phyloP scores from a whole-genome alignment of 2,329 filamentous ascomycete genomes.

The Hypoxylon rubiginosum region DNA sequence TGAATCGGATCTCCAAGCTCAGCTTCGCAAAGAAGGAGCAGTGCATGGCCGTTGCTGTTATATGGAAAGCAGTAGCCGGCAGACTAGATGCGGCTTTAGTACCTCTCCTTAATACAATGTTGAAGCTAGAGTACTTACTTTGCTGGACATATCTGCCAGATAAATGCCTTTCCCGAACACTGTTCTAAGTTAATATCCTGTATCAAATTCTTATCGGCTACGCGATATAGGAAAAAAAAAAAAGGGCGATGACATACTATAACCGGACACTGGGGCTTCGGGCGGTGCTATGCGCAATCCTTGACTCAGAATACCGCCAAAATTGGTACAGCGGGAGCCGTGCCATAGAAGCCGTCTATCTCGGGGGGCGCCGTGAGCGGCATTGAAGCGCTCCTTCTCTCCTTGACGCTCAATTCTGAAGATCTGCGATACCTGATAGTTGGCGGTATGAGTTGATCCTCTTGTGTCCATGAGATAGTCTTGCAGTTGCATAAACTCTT shows the following conservation, averaged over 20 bases:
- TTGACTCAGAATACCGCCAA: slow-evolving; percentile 87
- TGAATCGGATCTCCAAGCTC: slow-evolving; percentile 83
- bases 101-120: too few species aligned
- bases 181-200: slow-evolving; percentile 17
- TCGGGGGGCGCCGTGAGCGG: slow-evolving; percentile 63
- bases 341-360: slow-evolving; percentile 89
- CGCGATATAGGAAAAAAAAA: neutral
- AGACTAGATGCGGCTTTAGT: slow-evolving; percentile 58
- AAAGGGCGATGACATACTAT: slow-evolving; percentile 54
- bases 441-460: slow-evolving; percentile 74
- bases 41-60: slow-evolving; percentile 75
- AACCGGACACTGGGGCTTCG: slow-evolving; percentile 82
- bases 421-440: slow-evolving; percentile 77
- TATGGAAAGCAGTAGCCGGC: slow-evolving; percentile 79
- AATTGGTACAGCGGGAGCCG: slow-evolving; percentile 86
- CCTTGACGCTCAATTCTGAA: slow-evolving; percentile 85
- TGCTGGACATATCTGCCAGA: slow-evolving; percentile 85
- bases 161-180: slow-evolving; percentile 93
- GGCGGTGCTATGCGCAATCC: slow-evolving; percentile 91
- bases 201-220: neutral
- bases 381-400: slow-evolving; percentile 77
- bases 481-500: slow-evolving; percentile 75
- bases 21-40: slow-evolving; percentile 87
- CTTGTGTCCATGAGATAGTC: slow-evolving; percentile 76
- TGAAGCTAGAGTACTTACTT: slow-evolving; percentile 54